These are phyloP conservation scores for Annona cherimola DNA, from an alignment of 164 flowering plant species.

Conservation along the genomic window DNA sequence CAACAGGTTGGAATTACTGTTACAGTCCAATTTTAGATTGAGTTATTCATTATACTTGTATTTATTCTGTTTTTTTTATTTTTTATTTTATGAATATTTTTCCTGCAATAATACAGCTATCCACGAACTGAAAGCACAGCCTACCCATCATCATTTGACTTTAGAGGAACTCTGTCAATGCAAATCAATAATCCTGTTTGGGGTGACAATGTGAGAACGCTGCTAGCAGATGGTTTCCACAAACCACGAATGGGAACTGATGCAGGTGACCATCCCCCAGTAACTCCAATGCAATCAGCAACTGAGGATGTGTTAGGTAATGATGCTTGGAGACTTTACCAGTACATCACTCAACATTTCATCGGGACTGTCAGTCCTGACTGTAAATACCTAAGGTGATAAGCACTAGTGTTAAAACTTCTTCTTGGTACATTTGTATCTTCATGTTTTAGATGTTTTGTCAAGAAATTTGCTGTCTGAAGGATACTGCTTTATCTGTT, in stretches of 20 bases:
- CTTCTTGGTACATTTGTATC: background rate
- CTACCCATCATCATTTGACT: conserved; percentile 91
- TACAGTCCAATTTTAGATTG: background rate
- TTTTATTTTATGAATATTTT: background rate
- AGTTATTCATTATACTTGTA: background rate
- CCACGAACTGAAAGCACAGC: conserved; percentile 97
- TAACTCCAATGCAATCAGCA: conserved; percentile 84
- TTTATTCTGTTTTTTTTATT: background rate
- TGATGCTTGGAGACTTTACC: conserved; percentile 90
- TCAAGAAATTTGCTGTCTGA: no score
- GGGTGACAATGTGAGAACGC: conserved; percentile 50
- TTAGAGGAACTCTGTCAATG: conserved; percentile 53
- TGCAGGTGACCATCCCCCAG: conserved; percentile 97
- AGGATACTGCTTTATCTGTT: no score
- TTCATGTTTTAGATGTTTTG: background rate
- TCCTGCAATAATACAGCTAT: conserved; percentile 46
- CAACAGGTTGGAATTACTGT: background rate
- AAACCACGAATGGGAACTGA: conserved; percentile 77
- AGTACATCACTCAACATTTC: conserved; percentile 87
- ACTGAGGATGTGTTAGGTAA: conserved; percentile 71
- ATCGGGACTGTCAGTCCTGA: conserved; percentile 80
- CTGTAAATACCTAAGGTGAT: conserved; percentile 74
- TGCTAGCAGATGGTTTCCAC: conserved; percentile 56
- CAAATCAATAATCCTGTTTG: conserved; percentile 52
- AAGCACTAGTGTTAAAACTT: background rate